phyloP scores from a whole-genome alignment of 2,329 filamentous ascomycete species.

The Phoma sp. region DNA sequence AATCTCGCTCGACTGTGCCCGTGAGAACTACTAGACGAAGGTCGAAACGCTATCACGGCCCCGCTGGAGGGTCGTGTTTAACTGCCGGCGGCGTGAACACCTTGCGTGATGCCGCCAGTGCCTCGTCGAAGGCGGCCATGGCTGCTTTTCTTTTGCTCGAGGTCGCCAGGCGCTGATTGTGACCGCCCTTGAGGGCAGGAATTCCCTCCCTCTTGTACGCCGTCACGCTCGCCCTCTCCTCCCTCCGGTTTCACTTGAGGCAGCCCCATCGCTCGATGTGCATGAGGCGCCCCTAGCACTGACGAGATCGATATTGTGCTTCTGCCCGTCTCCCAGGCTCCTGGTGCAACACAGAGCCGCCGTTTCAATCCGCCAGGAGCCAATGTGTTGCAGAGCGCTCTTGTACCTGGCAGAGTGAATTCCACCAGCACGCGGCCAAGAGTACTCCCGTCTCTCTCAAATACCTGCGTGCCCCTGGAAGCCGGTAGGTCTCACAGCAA shows the following conservation, averaged over 20 bases:
- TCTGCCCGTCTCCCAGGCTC: slow-evolving; percentile 36
- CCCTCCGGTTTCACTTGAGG: slow-evolving; percentile 46
- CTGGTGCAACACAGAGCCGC: slow-evolving; percentile 47
- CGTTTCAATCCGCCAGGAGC: slow-evolving; percentile 47
- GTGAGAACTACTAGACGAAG: slow-evolving; percentile 29
- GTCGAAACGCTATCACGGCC: slow-evolving; percentile 20
- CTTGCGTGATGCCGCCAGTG: slow-evolving; percentile 33
- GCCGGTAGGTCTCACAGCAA: slow-evolving; percentile 47
- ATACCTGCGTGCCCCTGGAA: slow-evolving; percentile 51
- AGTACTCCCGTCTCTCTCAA: slow-evolving; percentile 45
- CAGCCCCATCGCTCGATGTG: slow-evolving; percentile 48
- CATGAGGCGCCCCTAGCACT: slow-evolving; percentile 49
- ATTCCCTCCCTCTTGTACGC: slow-evolving; percentile 47
- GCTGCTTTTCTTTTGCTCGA: slow-evolving; percentile 46
- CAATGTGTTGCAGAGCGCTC: slow-evolving; percentile 49
- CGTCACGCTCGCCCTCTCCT: slow-evolving; percentile 41
- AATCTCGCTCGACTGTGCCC: slow-evolving; percentile 19
- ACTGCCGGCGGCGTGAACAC: slow-evolving; percentile 17
- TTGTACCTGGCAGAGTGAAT: slow-evolving; percentile 50
- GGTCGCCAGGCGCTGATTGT: slow-evolving; percentile 38
- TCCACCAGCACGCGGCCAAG: slow-evolving; percentile 42
- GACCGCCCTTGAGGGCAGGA: slow-evolving; percentile 38
- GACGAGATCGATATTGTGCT: slow-evolving; percentile 44
- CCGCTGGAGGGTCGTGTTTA: slow-evolving; percentile 19
- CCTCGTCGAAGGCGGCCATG: slow-evolving; percentile 32